Evolutionary conservation across 305 asterid genomes (phyloP).

Genomic region (Ruellia speciosa): DNA sequence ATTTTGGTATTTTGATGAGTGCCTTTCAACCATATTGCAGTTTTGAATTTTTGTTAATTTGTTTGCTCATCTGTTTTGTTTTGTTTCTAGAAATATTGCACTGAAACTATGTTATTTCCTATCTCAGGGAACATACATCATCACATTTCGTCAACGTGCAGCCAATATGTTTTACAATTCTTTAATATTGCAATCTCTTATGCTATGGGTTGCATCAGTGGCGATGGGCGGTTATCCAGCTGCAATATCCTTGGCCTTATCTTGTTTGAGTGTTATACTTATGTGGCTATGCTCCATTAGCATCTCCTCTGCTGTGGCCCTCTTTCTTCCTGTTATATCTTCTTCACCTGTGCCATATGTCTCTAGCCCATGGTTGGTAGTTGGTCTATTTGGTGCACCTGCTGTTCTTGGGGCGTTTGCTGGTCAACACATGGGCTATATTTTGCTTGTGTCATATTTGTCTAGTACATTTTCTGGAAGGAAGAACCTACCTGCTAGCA

Average conservation of each 20-base stretch:
- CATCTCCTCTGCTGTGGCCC: constrained; percentile 49
- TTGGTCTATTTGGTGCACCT: constrained; percentile 78
- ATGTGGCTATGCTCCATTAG: constrained; percentile 76
- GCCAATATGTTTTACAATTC: constrained; percentile 82
- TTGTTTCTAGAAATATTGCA: constrained; percentile 8
- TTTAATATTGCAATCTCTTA: constrained; percentile 64
- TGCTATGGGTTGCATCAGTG: constrained; percentile 66
- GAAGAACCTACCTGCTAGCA: constrained; percentile 40
- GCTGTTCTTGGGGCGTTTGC: constrained; percentile 83
- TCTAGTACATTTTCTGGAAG: constrained; percentile 31
- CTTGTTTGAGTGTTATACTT: constrained; percentile 51
- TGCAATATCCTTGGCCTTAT: constrained; percentile 45
- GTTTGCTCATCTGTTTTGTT: neutral
- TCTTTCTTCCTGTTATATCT: constrained; percentile 56
- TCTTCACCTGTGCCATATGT: constrained; percentile 71
- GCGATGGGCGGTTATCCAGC: constrained; percentile 76
- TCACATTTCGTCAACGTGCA: constrained; percentile 58
- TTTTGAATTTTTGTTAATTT: neutral
- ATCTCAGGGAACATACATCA: constrained; percentile 75
- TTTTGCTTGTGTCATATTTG: constrained; percentile 46
- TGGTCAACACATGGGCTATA: constrained; percentile 78
- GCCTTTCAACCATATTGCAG: constrained; percentile 2
- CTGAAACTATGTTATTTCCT: constrained; percentile 16
- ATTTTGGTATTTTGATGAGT: constrained; percentile 52
- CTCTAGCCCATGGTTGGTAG: constrained; percentile 71